A percentile compares a stretch with the other conserved stretches of the same genome.
phyloP scores from a whole-genome alignment of 1,284 basidiomycete genomes.

The Takashimella koratensis region DNA sequence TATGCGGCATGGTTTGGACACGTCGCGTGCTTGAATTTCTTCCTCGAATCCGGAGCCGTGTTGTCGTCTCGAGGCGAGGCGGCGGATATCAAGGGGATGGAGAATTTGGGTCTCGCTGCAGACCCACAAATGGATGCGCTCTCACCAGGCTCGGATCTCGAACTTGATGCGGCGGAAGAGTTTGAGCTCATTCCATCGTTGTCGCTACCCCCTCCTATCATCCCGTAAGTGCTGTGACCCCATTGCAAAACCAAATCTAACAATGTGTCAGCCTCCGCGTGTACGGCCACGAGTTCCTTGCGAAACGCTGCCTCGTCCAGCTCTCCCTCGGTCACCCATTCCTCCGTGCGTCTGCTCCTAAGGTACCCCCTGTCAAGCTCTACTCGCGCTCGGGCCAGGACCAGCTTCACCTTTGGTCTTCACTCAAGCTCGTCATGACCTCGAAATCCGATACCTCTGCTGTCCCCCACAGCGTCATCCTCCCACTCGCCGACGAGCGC shows the following conservation, averaged over 20 bases:
- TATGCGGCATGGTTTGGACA: slow-evolving; percentile 99
- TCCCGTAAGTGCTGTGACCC: slow-evolving; percentile 58
- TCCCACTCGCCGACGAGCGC: slow-evolving; percentile 75
- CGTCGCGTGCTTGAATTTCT: slow-evolving; percentile 66
- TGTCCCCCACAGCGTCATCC: slow-evolving; percentile 80
- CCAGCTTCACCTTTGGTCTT: slow-evolving; percentile 54
- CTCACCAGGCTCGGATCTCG: slow-evolving; percentile 57
- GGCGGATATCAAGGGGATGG: slow-evolving; percentile 32
- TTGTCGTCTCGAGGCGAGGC: slow-evolving; percentile 31
- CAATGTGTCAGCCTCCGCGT: slow-evolving; percentile 45
- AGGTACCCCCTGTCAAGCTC: slow-evolving; percentile 54
- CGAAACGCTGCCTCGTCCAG: slow-evolving; percentile 82
- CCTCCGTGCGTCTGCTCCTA: slow-evolving; percentile 34
- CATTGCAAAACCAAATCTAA: too few species aligned
- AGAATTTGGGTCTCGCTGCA: slow-evolving; percentile 43
- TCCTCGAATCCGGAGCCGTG: slow-evolving; percentile 58
- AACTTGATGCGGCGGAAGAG: slow-evolving; percentile 55
- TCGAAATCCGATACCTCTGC: slow-evolving; percentile 72
- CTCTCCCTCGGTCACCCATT: slow-evolving; percentile 74
- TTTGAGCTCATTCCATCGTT: slow-evolving; percentile 87
- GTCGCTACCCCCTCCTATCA: slow-evolving; percentile 94
- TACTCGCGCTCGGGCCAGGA: slow-evolving; percentile 49
- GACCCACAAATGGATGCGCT: slow-evolving; percentile 46
- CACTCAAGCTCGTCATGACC: slow-evolving; percentile 91
- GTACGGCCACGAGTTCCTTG: slow-evolving; percentile 57